phyloP scores from a whole-genome alignment of 495 filamentous ascomycete species.

The Eremomyces bilateralis region DNA sequence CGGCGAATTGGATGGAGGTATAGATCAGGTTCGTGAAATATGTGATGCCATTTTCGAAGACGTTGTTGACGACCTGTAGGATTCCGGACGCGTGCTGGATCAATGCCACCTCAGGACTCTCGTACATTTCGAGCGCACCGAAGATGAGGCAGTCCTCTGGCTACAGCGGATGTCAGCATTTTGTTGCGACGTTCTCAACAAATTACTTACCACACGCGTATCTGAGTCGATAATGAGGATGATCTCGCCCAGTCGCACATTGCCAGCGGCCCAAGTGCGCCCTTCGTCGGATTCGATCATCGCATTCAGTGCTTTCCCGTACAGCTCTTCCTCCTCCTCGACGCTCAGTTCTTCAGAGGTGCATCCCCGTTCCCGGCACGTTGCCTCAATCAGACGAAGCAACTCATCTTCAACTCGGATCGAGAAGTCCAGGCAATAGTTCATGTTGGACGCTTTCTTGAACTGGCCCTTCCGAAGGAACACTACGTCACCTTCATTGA shows the following conservation, averaged over 20 bases:
- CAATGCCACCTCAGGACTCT: constrained; percentile 21
- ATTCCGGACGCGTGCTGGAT: constrained; percentile 22
- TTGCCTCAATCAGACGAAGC: constrained; percentile 6
- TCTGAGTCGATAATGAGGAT: constrained; percentile 15
- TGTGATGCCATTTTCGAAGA: constrained; percentile 32
- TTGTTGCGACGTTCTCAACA: too few relatives aligned
- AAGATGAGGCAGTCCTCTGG: constrained; percentile 20
- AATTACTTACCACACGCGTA: constrained; percentile 8
- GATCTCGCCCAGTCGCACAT: constrained; percentile 29
- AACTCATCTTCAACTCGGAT: constrained; percentile 39
- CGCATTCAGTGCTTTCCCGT: constrained; percentile 12
- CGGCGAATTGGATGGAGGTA: constrained; percentile 50
- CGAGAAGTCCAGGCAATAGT: constrained; percentile 37
- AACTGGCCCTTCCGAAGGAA: constrained; percentile 45
- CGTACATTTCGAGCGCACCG: constrained; percentile 20
- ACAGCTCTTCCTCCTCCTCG: constrained; percentile 1
- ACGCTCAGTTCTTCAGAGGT: constrained; percentile 4
- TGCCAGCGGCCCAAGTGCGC: constrained; percentile 47
- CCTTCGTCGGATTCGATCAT: neutral
- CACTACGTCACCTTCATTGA: constrained; percentile 5
- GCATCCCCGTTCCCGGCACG: constrained; percentile 14
- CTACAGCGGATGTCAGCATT: too few relatives aligned
- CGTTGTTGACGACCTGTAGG: constrained; percentile 19
- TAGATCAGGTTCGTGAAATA: constrained; percentile 68
- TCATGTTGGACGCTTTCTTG: constrained; percentile 60